Evolutionary conservation across 345 rosid genomes (phyloP), one percentile per base, ranked within the genome.

Genomic region (Abelmoschus esculentus): DNA sequence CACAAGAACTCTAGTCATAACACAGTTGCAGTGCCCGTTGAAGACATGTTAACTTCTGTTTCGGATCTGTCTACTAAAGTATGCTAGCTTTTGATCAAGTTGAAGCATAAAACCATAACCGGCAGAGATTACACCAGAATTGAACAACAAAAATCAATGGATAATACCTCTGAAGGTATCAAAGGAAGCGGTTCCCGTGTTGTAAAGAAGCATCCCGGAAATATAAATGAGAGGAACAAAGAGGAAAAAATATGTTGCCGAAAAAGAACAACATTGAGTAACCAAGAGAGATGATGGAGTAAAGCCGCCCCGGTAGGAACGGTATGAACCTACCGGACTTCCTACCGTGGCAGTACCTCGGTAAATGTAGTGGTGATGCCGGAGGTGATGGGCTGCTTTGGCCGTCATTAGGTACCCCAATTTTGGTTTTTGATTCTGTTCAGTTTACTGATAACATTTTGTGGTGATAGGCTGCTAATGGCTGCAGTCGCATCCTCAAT

Each of bases 381-480:
- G 98, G 99, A 5, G 99, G 98, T 7, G 98, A 95, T 0, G 99
- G 98, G 15, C 98, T 88, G n/a, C 82, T 76, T 86, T 90, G 96
- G 83, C 97, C 98, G 88, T 97, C 89, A 81, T 88, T 83, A 29
- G 97, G 93, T 74, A 87, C 73, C 74, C 99, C 80, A 67, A 66
- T 88, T 76, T 86, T 81, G 7, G 96, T 86, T 72, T 85, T n/a
- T n/a, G n/a, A n/a, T n/a, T n/a, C n/a, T n/a, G n/a, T n/a, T n/a
- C n/a, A n/a, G n/a, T n/a, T n/a, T n/a, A n/a, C n/a, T n/a, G n/a
- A n/a, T n/a, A n/a, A n/a, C n/a, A n/a, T n/a, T n/a, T n/a, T n/a
- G n/a, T n/a, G n/a, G n/a, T n/a, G n/a, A n/a, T n/a, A n/a, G n/a
- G n/a, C n/a, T n/a, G n/a, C n/a, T n/a, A n/a, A n/a, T n/a, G n/a